Evolutionary conservation across 2,329 filamentous ascomycete species (phyloP).

Genomic region (Coleophoma cylindrospora): DNA sequence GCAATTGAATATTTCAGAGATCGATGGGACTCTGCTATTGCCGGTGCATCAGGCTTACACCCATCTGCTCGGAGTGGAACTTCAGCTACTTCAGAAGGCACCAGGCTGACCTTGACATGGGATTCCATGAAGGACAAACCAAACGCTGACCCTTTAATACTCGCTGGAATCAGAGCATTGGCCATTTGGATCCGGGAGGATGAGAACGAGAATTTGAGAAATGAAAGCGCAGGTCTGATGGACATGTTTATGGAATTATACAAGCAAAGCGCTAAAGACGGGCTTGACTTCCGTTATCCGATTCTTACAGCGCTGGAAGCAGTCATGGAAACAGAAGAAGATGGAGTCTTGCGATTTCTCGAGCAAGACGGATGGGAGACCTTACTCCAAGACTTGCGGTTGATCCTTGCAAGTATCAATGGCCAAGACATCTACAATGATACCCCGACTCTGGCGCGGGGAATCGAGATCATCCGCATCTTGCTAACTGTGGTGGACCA

Average conservation of each 20-base stretch:
- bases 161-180: constrained; percentile 51
- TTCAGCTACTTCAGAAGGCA: constrained; percentile 38
- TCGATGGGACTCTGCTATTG: constrained; percentile 62
- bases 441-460: constrained; percentile 12
- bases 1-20: constrained; percentile 63
- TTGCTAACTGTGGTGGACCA: constrained; percentile 47
- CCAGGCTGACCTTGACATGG: constrained; percentile 48
- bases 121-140: constrained; percentile 44
- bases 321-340: constrained; percentile 40
- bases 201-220: constrained; percentile 52
- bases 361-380: constrained; percentile 48
- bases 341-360: constrained; percentile 33
- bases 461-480: constrained; percentile 50
- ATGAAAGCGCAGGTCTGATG: constrained; percentile 43
- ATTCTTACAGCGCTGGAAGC: constrained; percentile 57
- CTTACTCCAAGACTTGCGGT: constrained; percentile 43
- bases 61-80: constrained; percentile 44
- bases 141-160: constrained; percentile 50
- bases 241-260: constrained; percentile 64
- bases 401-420: constrained; percentile 33
- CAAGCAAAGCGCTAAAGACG: constrained; percentile 19
- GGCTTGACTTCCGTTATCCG: constrained; percentile 50
- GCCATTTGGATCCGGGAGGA: constrained; percentile 67
- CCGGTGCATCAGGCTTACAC: constrained; percentile 57
- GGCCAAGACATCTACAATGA: constrained; percentile 2